Conservation (phyloP, 148 eudicot genomes). For the Cornus kousa region DNA sequence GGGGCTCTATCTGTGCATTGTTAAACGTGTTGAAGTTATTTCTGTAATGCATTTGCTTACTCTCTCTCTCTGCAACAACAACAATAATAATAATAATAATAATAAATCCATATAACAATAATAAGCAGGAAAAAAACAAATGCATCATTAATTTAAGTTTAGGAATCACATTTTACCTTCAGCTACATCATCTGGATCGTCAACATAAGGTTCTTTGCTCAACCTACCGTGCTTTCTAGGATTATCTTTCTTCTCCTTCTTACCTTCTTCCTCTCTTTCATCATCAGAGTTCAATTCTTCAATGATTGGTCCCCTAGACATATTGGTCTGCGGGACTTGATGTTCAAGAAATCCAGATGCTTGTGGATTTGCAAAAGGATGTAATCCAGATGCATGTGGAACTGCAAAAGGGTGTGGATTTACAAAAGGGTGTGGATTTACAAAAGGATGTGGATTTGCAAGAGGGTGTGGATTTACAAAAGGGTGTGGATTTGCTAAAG, state of each 20-base stretch:
- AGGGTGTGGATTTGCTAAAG: too few species aligned
- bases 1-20: conserved; percentile 29
- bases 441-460: too few species aligned
- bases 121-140: not conserved
- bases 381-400: too few species aligned
- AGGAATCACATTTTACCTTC: conserved; percentile 39
- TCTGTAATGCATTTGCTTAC: conserved; percentile 31
- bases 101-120: not conserved
- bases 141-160: not conserved
- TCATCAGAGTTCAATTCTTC: conserved; percentile 88
- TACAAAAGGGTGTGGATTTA: too few species aligned
- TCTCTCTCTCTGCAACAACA: conserved; percentile 38
- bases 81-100: too few species aligned
- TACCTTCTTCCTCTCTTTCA: conserved; percentile 48
- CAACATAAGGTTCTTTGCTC: conserved; percentile 50
- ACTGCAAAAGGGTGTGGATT: too few species aligned
- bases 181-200: conserved; percentile 69
- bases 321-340: not conserved
- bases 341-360: conserved; percentile 43
- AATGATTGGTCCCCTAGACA: conserved; percentile 75
- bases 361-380: conserved; percentile 3
- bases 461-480: too few species aligned
- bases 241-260: conserved; percentile 36
- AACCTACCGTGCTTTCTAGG: conserved; percentile 70
- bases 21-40: conserved; percentile 31